Evolutionary conservation across 2,329 filamentous ascomycete genomes (phyloP).

Genomic region (Scedosporium dehoogii): DNA sequence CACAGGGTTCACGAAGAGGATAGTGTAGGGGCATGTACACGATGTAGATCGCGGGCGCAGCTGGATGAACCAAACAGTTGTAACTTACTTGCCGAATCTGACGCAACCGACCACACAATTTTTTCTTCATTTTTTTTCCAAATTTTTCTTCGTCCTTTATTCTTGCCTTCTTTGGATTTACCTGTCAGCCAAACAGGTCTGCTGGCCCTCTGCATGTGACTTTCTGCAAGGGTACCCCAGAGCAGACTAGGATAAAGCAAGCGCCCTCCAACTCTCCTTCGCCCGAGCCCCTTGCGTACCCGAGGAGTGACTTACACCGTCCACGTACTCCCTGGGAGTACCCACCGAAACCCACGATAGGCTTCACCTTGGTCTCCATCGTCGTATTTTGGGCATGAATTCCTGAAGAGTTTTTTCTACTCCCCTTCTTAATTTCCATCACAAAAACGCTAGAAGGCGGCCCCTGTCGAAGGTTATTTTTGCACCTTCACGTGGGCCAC

Average conservation of each 20-base stretch:
- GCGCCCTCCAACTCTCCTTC: background rate
- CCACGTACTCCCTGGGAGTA: background rate
- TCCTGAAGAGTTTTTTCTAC: background rate
- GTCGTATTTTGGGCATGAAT: background rate
- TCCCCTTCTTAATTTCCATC: background rate
- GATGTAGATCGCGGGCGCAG: background rate
- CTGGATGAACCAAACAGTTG: background rate
- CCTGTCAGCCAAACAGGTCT: background rate
- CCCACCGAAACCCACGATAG: background rate
- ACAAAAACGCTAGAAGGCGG: background rate
- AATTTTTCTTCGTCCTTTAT: background rate
- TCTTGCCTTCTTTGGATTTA: background rate
- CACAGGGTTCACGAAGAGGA: too few relatives aligned
- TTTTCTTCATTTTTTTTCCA: background rate
- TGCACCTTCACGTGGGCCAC: constrained; percentile 1
- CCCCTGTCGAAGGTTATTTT: background rate
- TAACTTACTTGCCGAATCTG: background rate
- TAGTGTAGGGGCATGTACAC: background rate
- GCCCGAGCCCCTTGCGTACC: background rate
- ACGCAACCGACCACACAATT: background rate
- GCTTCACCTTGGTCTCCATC: background rate
- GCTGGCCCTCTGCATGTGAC: background rate
- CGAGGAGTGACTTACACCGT: background rate
- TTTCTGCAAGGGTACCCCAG: background rate
- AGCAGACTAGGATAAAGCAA: background rate